Base-by-base conservation (phyloP, 768 basidiomycete species). In the Boletus rubescentipes region DNA sequence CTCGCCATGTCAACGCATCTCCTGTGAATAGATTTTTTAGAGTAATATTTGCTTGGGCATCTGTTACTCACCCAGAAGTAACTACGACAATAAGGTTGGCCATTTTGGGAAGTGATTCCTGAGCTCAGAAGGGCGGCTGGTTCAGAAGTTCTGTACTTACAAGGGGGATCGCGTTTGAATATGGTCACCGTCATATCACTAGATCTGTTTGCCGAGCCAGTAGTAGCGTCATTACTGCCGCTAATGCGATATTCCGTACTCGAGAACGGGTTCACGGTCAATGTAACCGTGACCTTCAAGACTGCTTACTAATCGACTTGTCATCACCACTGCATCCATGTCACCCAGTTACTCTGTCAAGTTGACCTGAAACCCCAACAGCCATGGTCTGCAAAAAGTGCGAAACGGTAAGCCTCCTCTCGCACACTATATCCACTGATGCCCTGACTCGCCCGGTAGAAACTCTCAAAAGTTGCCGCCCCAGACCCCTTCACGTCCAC, bases 301-400 rank as follows among this genome's bases (percentile, higher is more conserved):
- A 3, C 20, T 15, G 65, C 60, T 66, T 54, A 66, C 57, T 61
- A 65, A 66, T 54, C 32, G 15, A 21, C 36, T 11, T 32, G 36
- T 36, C 39, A 16, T 50, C 45, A 29, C 32, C 32, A 48, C 44
- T 6, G 43, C 43, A 35, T 20, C 40, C 38, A 61, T 60, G 53
- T 52, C 50, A 45, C 43, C 29, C 21, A 29, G 23, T 21, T 37
- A 14, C 43, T 40, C 58, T 43, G 41, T 35, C 29, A 23, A 38
- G 14, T 21, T 15, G 10, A 20, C 40, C 35, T 48, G 46, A 47
- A 42, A 38, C 51, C 6, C 47, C 63, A 43, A 59, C 54, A 32
- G 43, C 37, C 73, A 93, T 93, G 91, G 91, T 93, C 59, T 93
- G 91, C 77, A 85, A 81, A 73, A 93, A 90, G 78, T 93, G 91